Base-by-base conservation (phyloP, 345 rosid genomes). In the Turnera subulata region DNA sequence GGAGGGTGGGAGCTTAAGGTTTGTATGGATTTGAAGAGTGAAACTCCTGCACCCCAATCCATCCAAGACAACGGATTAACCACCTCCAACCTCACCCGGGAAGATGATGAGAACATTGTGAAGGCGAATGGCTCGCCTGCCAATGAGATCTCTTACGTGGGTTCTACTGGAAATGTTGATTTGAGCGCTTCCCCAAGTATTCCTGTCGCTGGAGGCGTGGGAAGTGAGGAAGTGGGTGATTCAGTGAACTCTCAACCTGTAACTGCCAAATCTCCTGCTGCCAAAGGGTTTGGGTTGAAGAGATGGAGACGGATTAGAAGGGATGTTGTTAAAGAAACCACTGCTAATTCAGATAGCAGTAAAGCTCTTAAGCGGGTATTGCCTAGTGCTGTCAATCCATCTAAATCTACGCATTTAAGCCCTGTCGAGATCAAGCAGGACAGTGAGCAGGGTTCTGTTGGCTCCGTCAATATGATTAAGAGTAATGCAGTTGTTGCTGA, bases 281-380 rank as follows among this genome's bases (percentile, higher is more conserved):
- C 60, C 12, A 91, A 80, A 61, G 90, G 95, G 5, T 76, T 58
- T 59, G 96, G 98, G 17, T 67, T 91, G 78, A 86, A 72, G 78
- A 88, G 85, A 71, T 84, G 98, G 98, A 79, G 77, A 78, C 74
- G 98, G 37, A 63, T 86, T 53, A 84, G 65, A 78, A 76, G 96
- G 72, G 83, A 73, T 45, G 48, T 72, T 63, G 75, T 69, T 39
- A 81, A 80, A 73, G 94, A 81, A 76, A 53, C 50, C 32, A 64
- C 64, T 56, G 55, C 70, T 17, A 54, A 29, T 46, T 50, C 54
- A 39, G 92, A 86, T 54, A 67, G 46, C 43, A 50, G 83, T 66
- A 84, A 80, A 68, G 55, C 64, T 60, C 69, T 84, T 77, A 93
- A 93, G 64, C 79, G 97, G 45, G 91, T 77, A 17, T 79, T 73